Percentiles rank a stretch among this genome's conserved stretches.
These are phyloP conservation scores for Suhomyces chickasaworum DNA, from an alignment of 1,139 yeast genomes.

Conservation along the genomic window DNA sequence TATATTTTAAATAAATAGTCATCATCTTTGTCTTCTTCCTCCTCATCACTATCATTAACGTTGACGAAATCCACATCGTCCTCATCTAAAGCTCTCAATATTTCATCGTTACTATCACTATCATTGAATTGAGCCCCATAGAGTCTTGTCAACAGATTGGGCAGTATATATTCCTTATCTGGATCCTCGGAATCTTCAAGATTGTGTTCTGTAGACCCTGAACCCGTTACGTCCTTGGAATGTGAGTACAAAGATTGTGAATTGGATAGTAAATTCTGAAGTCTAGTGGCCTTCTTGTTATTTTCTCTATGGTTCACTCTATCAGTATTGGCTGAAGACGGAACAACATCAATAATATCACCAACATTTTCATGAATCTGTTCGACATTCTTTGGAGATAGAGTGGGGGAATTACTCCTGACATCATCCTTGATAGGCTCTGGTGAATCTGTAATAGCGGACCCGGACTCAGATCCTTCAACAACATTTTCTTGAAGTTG, in stretches of 20 bases:
- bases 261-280: slow-evolving; percentile 39
- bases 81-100: slow-evolving; percentile 20
- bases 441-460: slow-evolving; percentile 8
- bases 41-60: slow-evolving; percentile 25
- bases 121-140: slow-evolving; percentile 26
- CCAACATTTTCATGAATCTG: background rate
- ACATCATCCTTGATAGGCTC: background rate
- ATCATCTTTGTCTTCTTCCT: slow-evolving; percentile 21
- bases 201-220: slow-evolving; percentile 5
- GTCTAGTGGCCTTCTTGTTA: slow-evolving; percentile 21
- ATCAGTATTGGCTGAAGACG: background rate
- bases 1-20: slow-evolving; percentile 38
- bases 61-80: slow-evolving; percentile 34
- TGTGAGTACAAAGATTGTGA: slow-evolving; percentile 43
- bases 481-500: slow-evolving; percentile 25
- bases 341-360: background rate
- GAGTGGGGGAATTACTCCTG: background rate
- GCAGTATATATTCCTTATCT: slow-evolving; percentile 47
- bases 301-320: background rate
- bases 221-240: slow-evolving; percentile 20
- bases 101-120: slow-evolving; percentile 24
- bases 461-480: too few species aligned
- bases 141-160: slow-evolving; percentile 40
- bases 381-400: background rate
- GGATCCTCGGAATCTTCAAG: slow-evolving; percentile 19